A percentile compares a stretch with the other conserved stretches of the same genome.
These are phyloP conservation scores for Cucurbita moschata DNA, from an alignment of 306 rosid species.

Conservation along the genomic window DNA sequence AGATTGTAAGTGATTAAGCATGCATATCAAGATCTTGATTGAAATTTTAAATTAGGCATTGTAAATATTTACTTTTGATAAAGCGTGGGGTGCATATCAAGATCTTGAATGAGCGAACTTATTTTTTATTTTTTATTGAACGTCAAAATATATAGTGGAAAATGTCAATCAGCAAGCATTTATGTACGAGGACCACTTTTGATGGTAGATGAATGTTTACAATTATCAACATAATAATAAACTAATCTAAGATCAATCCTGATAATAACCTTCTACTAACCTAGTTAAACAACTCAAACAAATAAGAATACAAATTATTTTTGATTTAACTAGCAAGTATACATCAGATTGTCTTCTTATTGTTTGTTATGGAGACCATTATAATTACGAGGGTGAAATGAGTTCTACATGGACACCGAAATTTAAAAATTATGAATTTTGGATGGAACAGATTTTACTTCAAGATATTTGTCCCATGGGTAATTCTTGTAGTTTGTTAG, in stretches of 20 bases:
- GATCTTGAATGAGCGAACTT: not conserved
- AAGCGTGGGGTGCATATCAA: not conserved
- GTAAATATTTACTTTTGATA: not conserved
- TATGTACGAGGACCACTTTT: not conserved
- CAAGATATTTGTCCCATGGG: not conserved
- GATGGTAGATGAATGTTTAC: not conserved
- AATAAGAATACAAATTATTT: not conserved
- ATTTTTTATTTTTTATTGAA: not conserved
- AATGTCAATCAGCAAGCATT: not conserved
- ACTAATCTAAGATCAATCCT: not conserved
- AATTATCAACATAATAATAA: not conserved
- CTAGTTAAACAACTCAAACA: not conserved
- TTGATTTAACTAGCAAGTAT: not conserved
- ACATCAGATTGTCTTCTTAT: not conserved
- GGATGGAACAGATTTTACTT: not conserved
- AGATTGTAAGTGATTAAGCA: slow-evolving; percentile 26
- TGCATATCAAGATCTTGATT: not conserved
- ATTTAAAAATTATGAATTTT: not conserved
- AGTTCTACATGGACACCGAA: not conserved
- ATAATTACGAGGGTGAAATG: not conserved
- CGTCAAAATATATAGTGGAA: not conserved
- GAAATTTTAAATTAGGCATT: not conserved
- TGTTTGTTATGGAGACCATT: not conserved
- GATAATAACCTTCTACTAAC: not conserved
- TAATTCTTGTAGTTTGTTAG: not conserved